Conservation (phyloP, 2,329 filamentous ascomycete genomes). For the Cladorrhinum sp. region DNA sequence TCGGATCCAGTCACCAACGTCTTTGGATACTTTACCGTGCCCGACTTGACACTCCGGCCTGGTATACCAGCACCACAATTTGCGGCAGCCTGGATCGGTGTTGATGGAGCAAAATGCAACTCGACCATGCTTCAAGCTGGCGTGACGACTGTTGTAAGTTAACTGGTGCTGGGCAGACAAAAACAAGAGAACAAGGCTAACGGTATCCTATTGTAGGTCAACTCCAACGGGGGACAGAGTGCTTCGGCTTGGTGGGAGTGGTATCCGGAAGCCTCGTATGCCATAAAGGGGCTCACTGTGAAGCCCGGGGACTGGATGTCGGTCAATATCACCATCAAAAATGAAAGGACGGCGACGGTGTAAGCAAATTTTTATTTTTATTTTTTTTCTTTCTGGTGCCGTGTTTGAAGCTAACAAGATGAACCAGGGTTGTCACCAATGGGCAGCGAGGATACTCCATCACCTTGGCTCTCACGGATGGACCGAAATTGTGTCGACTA, state of each 20-base stretch:
- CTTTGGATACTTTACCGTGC: constrained; percentile 29
- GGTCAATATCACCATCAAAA: constrained; percentile 27
- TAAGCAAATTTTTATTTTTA: constrained; percentile 16
- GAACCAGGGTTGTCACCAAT: constrained; percentile 25
- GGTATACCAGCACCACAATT: constrained; percentile 24
- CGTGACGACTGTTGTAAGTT: constrained; percentile 29
- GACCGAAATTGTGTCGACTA: constrained; percentile 28
- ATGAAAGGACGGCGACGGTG: constrained; percentile 21
- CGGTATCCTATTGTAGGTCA: constrained; percentile 19
- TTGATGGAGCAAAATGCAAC: constrained; percentile 32
- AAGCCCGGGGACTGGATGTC: constrained; percentile 31
- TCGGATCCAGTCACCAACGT: constrained; percentile 24
- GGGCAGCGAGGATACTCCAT: constrained; percentile 18
- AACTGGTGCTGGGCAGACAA: neutral
- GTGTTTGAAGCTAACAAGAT: neutral
- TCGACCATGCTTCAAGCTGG: constrained; percentile 31
- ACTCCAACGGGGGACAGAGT: constrained; percentile 28
- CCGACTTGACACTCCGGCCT: constrained; percentile 26
- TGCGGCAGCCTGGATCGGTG: constrained; percentile 33
- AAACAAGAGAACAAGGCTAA: neutral
- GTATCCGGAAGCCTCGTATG: constrained; percentile 31
- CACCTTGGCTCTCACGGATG: constrained; percentile 25
- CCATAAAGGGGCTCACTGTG: constrained; percentile 28
- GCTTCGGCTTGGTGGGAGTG: constrained; percentile 34
- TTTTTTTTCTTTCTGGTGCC: neutral